These are phyloP conservation scores for Vitis hybrid DNA, from an alignment of 177 flowering plant species.

Conservation along the genomic window DNA sequence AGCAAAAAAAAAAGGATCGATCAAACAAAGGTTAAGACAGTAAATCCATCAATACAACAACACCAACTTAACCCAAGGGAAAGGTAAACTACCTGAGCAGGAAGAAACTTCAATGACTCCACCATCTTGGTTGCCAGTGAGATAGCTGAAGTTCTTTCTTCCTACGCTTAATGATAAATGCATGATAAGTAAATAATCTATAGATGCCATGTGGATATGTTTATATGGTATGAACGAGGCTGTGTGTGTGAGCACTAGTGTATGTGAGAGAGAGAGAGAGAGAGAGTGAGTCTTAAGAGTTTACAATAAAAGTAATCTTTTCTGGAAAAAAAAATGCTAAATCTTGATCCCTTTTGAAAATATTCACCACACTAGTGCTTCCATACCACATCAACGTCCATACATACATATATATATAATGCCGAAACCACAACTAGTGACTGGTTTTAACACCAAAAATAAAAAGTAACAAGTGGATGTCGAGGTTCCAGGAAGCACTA, in stretches of 20 bases:
- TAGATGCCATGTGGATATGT: background rate
- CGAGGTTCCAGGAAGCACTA: no score
- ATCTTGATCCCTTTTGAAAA: background rate
- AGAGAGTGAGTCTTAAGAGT: no score
- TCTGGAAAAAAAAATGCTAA: background rate
- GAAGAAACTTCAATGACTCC: constrained; percentile 72
- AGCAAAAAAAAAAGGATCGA: background rate
- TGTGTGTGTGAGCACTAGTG: no score
- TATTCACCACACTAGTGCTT: no score
- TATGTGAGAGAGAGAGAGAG: no score
- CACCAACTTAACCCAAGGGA: background rate
- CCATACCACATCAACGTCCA: no score
- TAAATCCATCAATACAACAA: background rate
- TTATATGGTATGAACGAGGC: no score
- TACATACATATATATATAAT: no score
- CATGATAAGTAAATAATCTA: background rate
- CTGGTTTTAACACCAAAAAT: no score
- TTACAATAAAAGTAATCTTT: background rate
- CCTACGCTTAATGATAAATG: constrained; percentile 37
- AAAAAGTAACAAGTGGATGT: no score
- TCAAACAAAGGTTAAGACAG: background rate
- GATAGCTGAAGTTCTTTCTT: constrained; percentile 71
- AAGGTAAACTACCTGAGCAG: constrained; percentile 62
- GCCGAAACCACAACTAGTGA: no score
- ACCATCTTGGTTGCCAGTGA: constrained; percentile 86